Evolutionary conservation across 352 stramenopile species (phyloP), one percentile per base, ranked within the genome.

Genomic region (Phytophthora kernoviae): DNA sequence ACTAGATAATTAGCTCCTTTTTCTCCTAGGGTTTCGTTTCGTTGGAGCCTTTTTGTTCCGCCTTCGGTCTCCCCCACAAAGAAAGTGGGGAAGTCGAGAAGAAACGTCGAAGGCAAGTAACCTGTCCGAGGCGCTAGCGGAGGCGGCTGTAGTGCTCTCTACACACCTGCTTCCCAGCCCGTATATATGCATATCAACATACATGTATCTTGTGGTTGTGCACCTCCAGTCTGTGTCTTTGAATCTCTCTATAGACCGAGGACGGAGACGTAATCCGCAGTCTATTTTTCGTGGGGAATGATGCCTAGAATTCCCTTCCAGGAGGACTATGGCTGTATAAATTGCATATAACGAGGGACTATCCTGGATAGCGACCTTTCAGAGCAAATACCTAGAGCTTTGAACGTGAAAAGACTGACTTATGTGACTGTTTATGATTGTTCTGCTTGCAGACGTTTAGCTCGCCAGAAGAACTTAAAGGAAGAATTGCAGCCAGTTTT

Each of bases 31-130:
- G 64, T 36, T 68, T 22, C 26, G 59, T 32, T 14, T 40, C 10
- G 37, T 14, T 14, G 10, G 6, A 33, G 17, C 37, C 55, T 54
- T 48, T 61, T 64, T 71, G 57, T 66, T 75, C 67, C 62, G 53
- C 59, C 67, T 68, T 62, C 15, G 14, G 14, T 11, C 50, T 54
- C 59, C 61, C n/a, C 61, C 59, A 70, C 54, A 73, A 70, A 73
- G 66, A 74, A 70, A 70, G 60, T 62, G 39, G 44, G 55, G 30
- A 77, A 70, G 58, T 42, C 51, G 54, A 71, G 65, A 71, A 71
- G 59, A 77, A 71, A 68, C 68, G 59, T 67, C 59, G 47, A 67
- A 76, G 58, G 68, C 58, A 76, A 76, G 68, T 76, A 58, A 58
- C 44, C 12, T 36, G 46, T 57, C 61, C 17, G 11, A 49, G 41